Evolutionary conservation across 164 flowering plant species (phyloP).

Genomic region (Tinospora cordifolia): DNA sequence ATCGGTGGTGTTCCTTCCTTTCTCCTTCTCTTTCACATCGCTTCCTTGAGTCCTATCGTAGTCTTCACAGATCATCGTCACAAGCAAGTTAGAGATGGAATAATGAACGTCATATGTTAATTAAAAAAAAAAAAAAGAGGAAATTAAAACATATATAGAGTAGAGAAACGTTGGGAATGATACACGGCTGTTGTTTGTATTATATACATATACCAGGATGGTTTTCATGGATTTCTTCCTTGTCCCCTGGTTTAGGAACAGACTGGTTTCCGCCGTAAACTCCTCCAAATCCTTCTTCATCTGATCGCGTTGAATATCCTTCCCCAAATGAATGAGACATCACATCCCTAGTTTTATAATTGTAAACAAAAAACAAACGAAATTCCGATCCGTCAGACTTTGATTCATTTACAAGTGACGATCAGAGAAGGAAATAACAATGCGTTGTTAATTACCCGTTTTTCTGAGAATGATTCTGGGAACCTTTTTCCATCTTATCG

Average conservation of each 20-base stretch:
- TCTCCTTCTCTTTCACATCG: slow-evolving; percentile 58
- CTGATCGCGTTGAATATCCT: slow-evolving; percentile 69
- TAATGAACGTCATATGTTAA: not conserved
- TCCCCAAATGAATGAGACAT: slow-evolving; percentile 75
- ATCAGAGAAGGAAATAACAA: too few species aligned
- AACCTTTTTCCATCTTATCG: too few species aligned
- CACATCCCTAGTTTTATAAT: too few species aligned
- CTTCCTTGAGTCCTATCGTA: slow-evolving; percentile 52
- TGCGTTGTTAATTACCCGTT: too few species aligned
- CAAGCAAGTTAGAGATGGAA: not conserved
- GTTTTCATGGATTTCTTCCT: slow-evolving; percentile 23
- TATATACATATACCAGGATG: slow-evolving; percentile 55
- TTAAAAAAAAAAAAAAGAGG: not conserved
- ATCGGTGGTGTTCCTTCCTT: slow-evolving; percentile 33
- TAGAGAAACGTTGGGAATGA: not conserved
- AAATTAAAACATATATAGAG: not conserved
- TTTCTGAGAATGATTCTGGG: too few species aligned
- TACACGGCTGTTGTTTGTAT: not conserved
- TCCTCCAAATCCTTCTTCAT: slow-evolving; percentile 95
- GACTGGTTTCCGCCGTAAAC: slow-evolving; percentile 50
- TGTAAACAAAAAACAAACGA: too few species aligned
- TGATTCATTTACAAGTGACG: too few species aligned
- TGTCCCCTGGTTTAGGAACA: slow-evolving; percentile 9
- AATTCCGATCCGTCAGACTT: too few species aligned
- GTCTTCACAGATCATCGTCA: slow-evolving; percentile 14